Conservation (phyloP, 2,329 filamentous ascomycete genomes). For the Pseudogymnoascus pannorum region DNA sequence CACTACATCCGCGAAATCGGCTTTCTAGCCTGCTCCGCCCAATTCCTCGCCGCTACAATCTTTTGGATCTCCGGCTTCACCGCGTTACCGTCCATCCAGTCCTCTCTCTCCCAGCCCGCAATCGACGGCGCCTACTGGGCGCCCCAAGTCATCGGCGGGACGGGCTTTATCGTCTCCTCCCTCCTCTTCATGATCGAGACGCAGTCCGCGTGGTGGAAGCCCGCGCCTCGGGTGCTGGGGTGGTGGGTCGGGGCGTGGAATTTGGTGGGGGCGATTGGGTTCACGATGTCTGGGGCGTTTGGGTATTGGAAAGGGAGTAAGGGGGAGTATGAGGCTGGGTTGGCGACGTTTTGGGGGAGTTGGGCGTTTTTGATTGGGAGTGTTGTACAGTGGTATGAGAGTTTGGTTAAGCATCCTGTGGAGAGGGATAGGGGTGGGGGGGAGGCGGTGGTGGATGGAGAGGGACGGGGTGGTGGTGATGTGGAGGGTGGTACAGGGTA, state of each 20-base stretch:
- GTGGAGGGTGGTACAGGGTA: neutral
- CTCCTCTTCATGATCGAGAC: conserved; percentile 60
- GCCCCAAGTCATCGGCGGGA: conserved; percentile 54
- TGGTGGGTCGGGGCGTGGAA: conserved; percentile 66
- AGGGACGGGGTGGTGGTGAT: neutral
- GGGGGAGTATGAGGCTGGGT: conserved; percentile 39
- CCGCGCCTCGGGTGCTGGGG: conserved; percentile 48
- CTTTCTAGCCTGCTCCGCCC: conserved; percentile 51
- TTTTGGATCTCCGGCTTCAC: conserved; percentile 60
- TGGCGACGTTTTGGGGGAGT: conserved; percentile 44
- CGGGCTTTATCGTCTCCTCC: conserved; percentile 52
- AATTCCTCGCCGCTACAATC: conserved; percentile 52
- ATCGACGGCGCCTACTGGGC: conserved; percentile 54
- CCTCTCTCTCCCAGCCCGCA: conserved; percentile 37
- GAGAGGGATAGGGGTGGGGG: conserved; percentile 24
- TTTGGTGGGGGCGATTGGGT: conserved; percentile 54
- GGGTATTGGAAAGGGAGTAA: conserved; percentile 40
- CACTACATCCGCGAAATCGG: conserved; percentile 57
- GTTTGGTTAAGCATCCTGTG: conserved; percentile 40
- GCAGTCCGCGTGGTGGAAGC: conserved; percentile 55
- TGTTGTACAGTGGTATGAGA: conserved; percentile 42
- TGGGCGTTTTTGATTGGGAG: conserved; percentile 45
- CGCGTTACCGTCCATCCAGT: conserved; percentile 47
- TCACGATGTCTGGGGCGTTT: conserved; percentile 53
- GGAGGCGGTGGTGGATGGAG: conserved; percentile 10